phyloP scores from a whole-genome alignment of 257 asterid species.

The Penstemon newberryi region DNA sequence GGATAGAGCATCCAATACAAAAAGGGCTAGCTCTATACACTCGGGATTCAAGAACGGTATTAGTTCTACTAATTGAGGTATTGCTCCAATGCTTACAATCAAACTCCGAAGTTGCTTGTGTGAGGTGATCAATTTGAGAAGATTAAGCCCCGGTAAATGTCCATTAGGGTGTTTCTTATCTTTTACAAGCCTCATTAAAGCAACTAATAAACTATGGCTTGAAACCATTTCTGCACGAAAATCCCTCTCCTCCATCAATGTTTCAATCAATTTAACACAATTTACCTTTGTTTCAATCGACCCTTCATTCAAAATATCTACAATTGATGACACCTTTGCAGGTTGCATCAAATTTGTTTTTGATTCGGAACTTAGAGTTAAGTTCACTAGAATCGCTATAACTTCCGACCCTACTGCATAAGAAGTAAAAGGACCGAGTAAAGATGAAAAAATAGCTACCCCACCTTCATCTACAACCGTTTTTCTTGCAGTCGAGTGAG shows the following conservation, averaged over 20 bases:
- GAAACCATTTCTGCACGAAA: slow-evolving; percentile 50
- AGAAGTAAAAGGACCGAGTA: slow-evolving; percentile 74
- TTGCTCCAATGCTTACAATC: slow-evolving; percentile 58
- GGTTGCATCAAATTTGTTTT: slow-evolving; percentile 66
- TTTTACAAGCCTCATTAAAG: slow-evolving; percentile 54
- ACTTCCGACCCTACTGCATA: slow-evolving; percentile 65
- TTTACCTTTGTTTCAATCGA: slow-evolving; percentile 60
- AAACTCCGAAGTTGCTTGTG: slow-evolving; percentile 43
- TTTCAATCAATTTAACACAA: slow-evolving; percentile 51
- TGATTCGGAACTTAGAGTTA: slow-evolving; percentile 44
- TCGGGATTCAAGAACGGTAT: slow-evolving; percentile 48
- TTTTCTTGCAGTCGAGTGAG: slow-evolving; percentile 55
- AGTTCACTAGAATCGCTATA: slow-evolving; percentile 53
- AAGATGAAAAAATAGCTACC: slow-evolving; percentile 46
- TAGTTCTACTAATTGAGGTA: slow-evolving; percentile 56
- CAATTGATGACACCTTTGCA: slow-evolving; percentile 55
- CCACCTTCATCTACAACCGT: slow-evolving; percentile 61
- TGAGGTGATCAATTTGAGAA: slow-evolving; percentile 51
- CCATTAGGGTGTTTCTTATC: slow-evolving; percentile 56
- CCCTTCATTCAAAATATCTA: slow-evolving; percentile 66
- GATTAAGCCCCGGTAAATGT: slow-evolving; percentile 49
- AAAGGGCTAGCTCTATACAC: slow-evolving; percentile 52
- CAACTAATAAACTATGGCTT: slow-evolving; percentile 57
- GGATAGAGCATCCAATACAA: slow-evolving; percentile 47
- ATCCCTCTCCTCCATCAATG: slow-evolving; percentile 55